Evolutionary conservation across 1,284 basidiomycete species (phyloP).

Genomic region (Microbotryum violaceum): DNA sequence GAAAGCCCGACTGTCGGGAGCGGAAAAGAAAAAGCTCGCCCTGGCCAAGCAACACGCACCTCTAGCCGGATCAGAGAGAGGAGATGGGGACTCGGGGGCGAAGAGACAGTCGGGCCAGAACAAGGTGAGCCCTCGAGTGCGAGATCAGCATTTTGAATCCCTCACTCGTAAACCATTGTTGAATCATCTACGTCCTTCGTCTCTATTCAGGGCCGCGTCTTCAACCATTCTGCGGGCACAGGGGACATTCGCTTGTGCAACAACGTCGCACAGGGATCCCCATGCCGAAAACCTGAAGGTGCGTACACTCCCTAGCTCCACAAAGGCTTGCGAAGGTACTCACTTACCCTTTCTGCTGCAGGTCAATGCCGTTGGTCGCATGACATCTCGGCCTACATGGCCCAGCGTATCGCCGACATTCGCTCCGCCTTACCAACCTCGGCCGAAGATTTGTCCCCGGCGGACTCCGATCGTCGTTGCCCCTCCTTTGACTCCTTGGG

Average conservation of each 20-base stretch:
- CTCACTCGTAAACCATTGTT: too few relatives aligned
- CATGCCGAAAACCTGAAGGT: slow-evolving; percentile 51
- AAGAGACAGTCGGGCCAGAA: slow-evolving; percentile 53
- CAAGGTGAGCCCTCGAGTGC: slow-evolving; percentile 59
- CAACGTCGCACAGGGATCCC: slow-evolving; percentile 58
- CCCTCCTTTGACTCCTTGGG: slow-evolving; percentile 67
- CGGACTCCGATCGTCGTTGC: slow-evolving; percentile 54
- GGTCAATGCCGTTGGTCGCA: slow-evolving; percentile 67
- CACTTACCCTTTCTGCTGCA: too few relatives aligned
- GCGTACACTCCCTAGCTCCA: background rate
- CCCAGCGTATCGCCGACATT: slow-evolving; percentile 66
- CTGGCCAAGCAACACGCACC: slow-evolving; percentile 8
- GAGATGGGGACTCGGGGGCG: background rate
- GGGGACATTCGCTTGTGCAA: slow-evolving; percentile 70
- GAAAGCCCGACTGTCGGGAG: slow-evolving; percentile 23
- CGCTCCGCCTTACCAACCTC: slow-evolving; percentile 48
- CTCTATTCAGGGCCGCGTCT: slow-evolving; percentile 14
- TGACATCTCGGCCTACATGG: slow-evolving; percentile 66
- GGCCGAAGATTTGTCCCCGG: slow-evolving; percentile 47
- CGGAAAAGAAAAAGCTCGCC: slow-evolving; percentile 29
- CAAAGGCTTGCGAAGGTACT: too few relatives aligned
- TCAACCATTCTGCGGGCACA: slow-evolving; percentile 35
- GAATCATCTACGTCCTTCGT: too few relatives aligned
- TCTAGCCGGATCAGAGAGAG: background rate
- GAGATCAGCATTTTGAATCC: too few relatives aligned